A percentile compares a stretch with the other conserved stretches of the same genome.
phyloP scores from a whole-genome alignment of 2,329 filamentous ascomycete genomes.

The Pleoardoris graminearum region DNA sequence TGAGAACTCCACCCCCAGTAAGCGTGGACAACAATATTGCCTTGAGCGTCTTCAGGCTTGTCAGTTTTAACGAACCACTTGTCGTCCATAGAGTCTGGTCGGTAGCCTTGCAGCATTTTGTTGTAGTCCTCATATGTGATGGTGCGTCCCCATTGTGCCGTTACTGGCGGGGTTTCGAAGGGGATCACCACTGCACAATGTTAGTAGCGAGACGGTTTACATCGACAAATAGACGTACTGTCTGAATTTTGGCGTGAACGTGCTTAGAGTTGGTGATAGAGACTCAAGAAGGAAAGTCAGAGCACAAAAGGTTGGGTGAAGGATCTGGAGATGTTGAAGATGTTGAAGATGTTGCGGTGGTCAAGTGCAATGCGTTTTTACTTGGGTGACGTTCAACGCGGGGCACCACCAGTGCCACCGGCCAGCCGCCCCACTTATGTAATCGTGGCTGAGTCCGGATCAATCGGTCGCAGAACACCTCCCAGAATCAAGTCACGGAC shows the following conservation, averaged over 20 bases:
- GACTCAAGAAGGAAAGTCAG: background rate
- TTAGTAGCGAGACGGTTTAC: slow-evolving; percentile 1
- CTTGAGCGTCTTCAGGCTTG: slow-evolving; percentile 8
- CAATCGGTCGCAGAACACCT: background rate
- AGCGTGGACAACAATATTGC: slow-evolving; percentile 10
- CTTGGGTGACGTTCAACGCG: background rate
- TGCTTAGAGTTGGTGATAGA: slow-evolving; percentile 3
- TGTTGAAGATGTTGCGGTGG: background rate
- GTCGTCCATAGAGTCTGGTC: slow-evolving; percentile 13
- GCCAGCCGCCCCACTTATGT: slow-evolving; percentile 3
- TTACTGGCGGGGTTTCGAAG: slow-evolving; percentile 12
- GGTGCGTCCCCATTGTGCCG: slow-evolving; percentile 14
- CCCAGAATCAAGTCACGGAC: background rate
- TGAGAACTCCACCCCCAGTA: slow-evolving; percentile 12
- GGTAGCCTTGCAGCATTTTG: slow-evolving; percentile 14
- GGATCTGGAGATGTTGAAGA: background rate
- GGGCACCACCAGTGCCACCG: slow-evolving; percentile 1
- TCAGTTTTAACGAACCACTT: slow-evolving; percentile 13
- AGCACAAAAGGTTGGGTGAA: background rate
- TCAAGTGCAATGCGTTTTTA: slow-evolving; percentile 2
- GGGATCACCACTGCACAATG: slow-evolving; percentile 6
- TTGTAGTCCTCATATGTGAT: slow-evolving; percentile 17
- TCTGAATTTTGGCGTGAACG: background rate
- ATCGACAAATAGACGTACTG: slow-evolving; percentile 2
- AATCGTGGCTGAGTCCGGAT: slow-evolving; percentile 2